Evolutionary conservation across 2,329 filamentous ascomycete genomes (phyloP).

Genomic region (Nigrospora sphaerica): DNA sequence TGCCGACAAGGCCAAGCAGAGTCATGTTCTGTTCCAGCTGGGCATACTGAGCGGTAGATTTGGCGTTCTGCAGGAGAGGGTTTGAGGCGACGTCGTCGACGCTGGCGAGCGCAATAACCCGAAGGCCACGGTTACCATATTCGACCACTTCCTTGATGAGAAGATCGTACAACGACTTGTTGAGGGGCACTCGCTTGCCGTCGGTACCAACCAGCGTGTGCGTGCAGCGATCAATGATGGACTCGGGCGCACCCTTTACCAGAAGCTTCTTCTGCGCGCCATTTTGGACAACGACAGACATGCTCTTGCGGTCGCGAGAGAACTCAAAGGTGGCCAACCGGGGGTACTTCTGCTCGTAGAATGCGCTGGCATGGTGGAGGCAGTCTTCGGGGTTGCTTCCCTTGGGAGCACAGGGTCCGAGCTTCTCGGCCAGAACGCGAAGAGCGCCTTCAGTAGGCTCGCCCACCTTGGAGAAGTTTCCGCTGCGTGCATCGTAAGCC

Average conservation of each 20-base stretch:
- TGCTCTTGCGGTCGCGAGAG: slow-evolving; percentile 95
- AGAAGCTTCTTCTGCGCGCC: slow-evolving; percentile 70
- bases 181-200: slow-evolving; percentile 70
- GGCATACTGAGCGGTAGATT: slow-evolving; percentile 75
- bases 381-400: slow-evolving; percentile 50
- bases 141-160: slow-evolving; percentile 75
- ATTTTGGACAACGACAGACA: slow-evolving; percentile 84
- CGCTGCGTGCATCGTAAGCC: slow-evolving; percentile 70
- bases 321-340: slow-evolving; percentile 90
- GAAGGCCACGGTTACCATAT: slow-evolving; percentile 87
- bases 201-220: slow-evolving; percentile 70
- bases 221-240: slow-evolving; percentile 86
- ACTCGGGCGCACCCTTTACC: slow-evolving; percentile 94
- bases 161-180: slow-evolving; percentile 59
- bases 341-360: slow-evolving; percentile 71
- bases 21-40: slow-evolving; percentile 92
- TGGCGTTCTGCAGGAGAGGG: slow-evolving; percentile 65
- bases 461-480: slow-evolving; percentile 74
- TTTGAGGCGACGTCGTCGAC: slow-evolving; percentile 68
- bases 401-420: slow-evolving; percentile 68
- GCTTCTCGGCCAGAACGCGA: slow-evolving; percentile 85
- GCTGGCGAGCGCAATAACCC: slow-evolving; percentile 88
- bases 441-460: slow-evolving; percentile 94
- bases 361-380: slow-evolving; percentile 74
- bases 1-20: slow-evolving; percentile 84